phyloP scores from a whole-genome alignment of 139 green algal genomes.

The Micromonas commoda region DNA sequence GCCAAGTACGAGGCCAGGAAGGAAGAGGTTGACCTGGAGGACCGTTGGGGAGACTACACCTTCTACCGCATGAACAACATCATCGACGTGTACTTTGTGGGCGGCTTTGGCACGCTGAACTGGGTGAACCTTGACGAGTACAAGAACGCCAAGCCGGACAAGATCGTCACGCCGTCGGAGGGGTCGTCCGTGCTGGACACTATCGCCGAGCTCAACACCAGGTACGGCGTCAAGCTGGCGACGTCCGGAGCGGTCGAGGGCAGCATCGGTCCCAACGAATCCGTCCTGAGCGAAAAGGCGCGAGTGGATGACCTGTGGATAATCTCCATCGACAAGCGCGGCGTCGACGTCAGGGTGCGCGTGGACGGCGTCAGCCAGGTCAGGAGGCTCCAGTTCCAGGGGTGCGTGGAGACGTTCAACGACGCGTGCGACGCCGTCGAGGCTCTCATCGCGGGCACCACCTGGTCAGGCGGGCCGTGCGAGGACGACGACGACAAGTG shows the following conservation, averaged over 20 bases:
- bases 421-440: neutral
- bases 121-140: slow-evolving; percentile 91
- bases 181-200: neutral
- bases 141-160: slow-evolving; percentile 63
- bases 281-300: neutral
- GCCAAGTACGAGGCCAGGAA: slow-evolving; percentile 56
- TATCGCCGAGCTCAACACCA: slow-evolving; percentile 9
- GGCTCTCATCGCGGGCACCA: neutral
- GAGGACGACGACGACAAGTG: neutral
- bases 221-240: neutral
- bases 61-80: slow-evolving; percentile 93
- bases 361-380: neutral
- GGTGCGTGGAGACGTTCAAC: neutral
- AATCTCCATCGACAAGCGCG: slow-evolving; percentile 84
- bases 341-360: slow-evolving; percentile 80
- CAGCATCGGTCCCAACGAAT: neutral
- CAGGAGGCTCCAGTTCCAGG: neutral
- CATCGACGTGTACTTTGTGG: slow-evolving; percentile 97
- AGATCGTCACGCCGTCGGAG: slow-evolving; percentile 48
- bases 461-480: neutral
- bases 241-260: neutral
- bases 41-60: slow-evolving; percentile 38
- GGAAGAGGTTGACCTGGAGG: slow-evolving; percentile 8
- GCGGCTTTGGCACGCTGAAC: slow-evolving; percentile 85
- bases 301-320: slow-evolving; percentile 66